Conservation (phyloP, 1,284 basidiomycete genomes). For the Inonotus hispidus region DNA sequence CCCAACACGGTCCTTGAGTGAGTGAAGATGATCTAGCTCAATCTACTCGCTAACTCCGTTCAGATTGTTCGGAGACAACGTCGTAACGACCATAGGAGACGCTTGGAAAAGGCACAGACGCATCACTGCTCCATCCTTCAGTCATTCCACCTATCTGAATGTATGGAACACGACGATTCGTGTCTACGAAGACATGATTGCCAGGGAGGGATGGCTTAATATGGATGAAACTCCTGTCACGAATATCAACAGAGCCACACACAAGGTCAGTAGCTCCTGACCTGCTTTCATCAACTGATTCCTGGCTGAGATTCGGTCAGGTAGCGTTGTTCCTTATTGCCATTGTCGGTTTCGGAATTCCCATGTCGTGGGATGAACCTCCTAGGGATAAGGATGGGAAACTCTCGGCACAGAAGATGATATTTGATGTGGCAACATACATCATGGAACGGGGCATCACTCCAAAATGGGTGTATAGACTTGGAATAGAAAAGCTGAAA, state of each 20-base stretch:
- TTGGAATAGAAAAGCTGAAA: slow-evolving; percentile 8
- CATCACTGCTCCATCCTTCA: slow-evolving; percentile 30
- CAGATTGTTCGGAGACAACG: slow-evolving; percentile 29
- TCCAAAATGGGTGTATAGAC: slow-evolving; percentile 12
- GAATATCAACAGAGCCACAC: slow-evolving; percentile 4
- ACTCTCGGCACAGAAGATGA: slow-evolving; percentile 13
- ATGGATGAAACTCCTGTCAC: slow-evolving; percentile 15
- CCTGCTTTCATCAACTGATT: neutral
- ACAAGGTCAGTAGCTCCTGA: neutral
- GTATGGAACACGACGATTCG: slow-evolving; percentile 24
- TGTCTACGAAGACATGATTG: slow-evolving; percentile 27
- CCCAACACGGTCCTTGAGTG: neutral
- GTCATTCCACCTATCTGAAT: slow-evolving; percentile 24
- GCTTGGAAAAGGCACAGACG: slow-evolving; percentile 30
- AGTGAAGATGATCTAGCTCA: neutral
- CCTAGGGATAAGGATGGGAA: slow-evolving; percentile 9
- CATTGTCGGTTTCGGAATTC: slow-evolving; percentile 17
- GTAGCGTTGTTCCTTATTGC: slow-evolving; percentile 15
- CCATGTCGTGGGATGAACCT: slow-evolving; percentile 15
- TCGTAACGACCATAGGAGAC: slow-evolving; percentile 28
- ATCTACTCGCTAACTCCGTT: neutral
- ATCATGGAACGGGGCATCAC: slow-evolving; percentile 3
- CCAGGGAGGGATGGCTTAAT: slow-evolving; percentile 25
- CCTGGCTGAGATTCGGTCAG: neutral
- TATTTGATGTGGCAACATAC: slow-evolving; percentile 9